phyloP scores from a whole-genome alignment of 176 grass and related monocot species.

The Carex scoparia region DNA sequence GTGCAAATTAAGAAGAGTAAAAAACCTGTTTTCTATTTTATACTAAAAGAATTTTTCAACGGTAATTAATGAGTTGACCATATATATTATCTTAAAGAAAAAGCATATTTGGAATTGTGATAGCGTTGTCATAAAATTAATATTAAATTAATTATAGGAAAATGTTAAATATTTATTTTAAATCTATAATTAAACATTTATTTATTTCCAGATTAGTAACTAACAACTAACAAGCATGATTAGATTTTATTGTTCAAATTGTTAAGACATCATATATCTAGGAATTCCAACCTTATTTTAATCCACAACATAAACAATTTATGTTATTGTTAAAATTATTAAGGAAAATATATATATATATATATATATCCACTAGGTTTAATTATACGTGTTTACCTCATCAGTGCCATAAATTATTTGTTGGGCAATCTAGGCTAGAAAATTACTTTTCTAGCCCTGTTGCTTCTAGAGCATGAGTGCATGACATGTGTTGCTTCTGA shows the following conservation, averaged over 20 bases:
- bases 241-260: not conserved
- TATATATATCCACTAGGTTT: not conserved
- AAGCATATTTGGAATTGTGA: not conserved
- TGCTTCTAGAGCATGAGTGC: too few species aligned
- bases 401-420: not conserved
- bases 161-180: not conserved
- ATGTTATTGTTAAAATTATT: not conserved
- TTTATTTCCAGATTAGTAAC: not conserved
- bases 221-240: not conserved
- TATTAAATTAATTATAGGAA: not conserved
- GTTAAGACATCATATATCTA: not conserved
- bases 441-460: not conserved
- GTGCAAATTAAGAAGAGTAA: not conserved
- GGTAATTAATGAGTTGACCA: not conserved
- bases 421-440: not conserved
- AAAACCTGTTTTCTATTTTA: not conserved
- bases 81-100: not conserved
- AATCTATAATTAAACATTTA: not conserved
- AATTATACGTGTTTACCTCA: not conserved
- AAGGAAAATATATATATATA: not conserved
- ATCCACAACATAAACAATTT: not conserved
- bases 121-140: not conserved
- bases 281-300: not conserved
- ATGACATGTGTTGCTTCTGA: not conserved
- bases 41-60: not conserved